Conservation (phyloP, 1,284 basidiomycete species). For the Ceratobasidium sp. region DNA sequence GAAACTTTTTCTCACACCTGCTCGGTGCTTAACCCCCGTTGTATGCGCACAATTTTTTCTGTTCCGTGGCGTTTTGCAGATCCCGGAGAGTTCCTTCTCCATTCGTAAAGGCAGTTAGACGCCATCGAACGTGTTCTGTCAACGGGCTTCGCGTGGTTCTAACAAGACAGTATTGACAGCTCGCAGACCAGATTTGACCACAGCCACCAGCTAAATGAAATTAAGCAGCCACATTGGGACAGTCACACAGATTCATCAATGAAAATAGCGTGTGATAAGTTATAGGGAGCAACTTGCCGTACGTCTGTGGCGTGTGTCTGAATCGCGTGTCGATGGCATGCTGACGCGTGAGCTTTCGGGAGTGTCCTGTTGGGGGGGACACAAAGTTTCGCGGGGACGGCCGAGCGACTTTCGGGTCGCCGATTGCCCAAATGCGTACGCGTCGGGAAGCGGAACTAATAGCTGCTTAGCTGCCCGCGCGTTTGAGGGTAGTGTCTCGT, state of each 20-base stretch:
- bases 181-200: not conserved
- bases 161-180: conserved; percentile 1
- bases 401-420: not conserved
- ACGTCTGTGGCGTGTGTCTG: not conserved
- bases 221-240: not conserved
- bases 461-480: not conserved
- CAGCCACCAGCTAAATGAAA: not conserved
- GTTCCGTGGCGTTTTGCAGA: not conserved
- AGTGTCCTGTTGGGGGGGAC: not conserved
- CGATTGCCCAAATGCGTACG: not conserved
- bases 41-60: not conserved
- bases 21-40: not conserved
- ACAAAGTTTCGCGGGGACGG: not conserved
- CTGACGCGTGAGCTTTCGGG: not conserved
- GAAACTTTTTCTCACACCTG: not conserved
- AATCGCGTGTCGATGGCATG: conserved; percentile 2
- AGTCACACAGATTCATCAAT: not conserved
- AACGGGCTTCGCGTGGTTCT: not conserved
- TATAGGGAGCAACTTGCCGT: not conserved
- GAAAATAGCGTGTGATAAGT: not conserved
- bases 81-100: not conserved
- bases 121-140: not conserved
- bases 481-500: not conserved
- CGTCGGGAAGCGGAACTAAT: not conserved
- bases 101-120: not conserved